Percentiles rank a stretch among this genome's conserved stretches.
These are phyloP conservation scores for Tylopilus rubrobrunneus DNA, from an alignment of 768 basidiomycete genomes.

Conservation along the genomic window DNA sequence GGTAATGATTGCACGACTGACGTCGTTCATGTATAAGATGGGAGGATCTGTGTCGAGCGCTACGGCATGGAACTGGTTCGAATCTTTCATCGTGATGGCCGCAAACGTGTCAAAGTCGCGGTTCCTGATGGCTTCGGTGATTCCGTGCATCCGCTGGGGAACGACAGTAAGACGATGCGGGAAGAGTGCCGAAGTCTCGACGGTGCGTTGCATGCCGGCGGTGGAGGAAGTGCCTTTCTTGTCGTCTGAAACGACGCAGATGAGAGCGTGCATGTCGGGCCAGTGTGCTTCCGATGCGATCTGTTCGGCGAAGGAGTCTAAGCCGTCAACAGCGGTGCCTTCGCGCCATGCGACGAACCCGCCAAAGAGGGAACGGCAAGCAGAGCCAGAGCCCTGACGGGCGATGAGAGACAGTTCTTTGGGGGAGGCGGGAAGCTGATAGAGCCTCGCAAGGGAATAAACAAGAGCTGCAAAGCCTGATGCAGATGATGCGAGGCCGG, in stretches of 20 bases:
- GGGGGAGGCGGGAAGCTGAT: conserved; percentile 70
- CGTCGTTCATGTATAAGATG: conserved; percentile 99
- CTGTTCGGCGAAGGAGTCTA: conserved; percentile 85
- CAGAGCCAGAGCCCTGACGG: conserved; percentile 96
- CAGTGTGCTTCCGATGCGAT: conserved; percentile 84
- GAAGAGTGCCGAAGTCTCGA: conserved; percentile 85
- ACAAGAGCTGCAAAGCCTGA: conserved; percentile 96
- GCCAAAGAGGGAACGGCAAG: conserved; percentile 95
- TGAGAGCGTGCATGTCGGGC: conserved; percentile 95
- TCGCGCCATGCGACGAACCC: conserved; percentile 94
- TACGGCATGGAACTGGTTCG: conserved; percentile 98
- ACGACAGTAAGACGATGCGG: conserved; percentile 92
- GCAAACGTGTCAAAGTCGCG: conserved; percentile 90
- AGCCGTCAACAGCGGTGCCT: conserved; percentile 54
- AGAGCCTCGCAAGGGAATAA: conserved; percentile 82
- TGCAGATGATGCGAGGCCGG: conserved; percentile 95
- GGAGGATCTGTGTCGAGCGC: conserved; percentile 96
- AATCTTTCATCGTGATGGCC: conserved; percentile 91
- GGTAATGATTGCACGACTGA: conserved; percentile 87
- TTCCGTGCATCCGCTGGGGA: conserved; percentile 78
- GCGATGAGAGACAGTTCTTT: conserved; percentile 90
- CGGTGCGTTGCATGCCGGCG: conserved; percentile 95
- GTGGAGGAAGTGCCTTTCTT: conserved; percentile 97
- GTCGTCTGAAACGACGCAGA: conserved; percentile 92
- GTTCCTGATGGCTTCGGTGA: conserved; percentile 71